Base-by-base conservation (phyloP, 2,329 filamentous ascomycete species). In the Colletotrichum coccodes region DNA sequence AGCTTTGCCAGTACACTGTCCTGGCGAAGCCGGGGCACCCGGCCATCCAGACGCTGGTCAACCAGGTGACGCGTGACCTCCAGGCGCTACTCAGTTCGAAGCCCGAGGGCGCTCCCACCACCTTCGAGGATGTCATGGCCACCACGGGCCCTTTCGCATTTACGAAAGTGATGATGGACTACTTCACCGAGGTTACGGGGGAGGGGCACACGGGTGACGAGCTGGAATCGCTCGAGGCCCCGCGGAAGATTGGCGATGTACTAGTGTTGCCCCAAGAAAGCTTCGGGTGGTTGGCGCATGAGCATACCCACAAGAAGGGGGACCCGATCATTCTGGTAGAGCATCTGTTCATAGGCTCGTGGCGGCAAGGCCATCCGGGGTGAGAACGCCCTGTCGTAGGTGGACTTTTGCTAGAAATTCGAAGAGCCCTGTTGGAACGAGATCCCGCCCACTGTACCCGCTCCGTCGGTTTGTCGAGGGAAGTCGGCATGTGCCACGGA, bases 1-100 rank as follows among this genome's bases (percentile, higher is more conserved):
- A 93, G 74, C 91, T 93, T 76, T 92, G 91, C 74, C 91, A 93
- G 74, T 93, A 92, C 88, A 92, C 90, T 1, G 91, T 93, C 50
- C 89, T 92, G 73, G 81, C 89, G n/a, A 93, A 93, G 76, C 90
- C 91, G 0, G 90, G 90, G 2, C 91, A 93, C 73, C 91, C 91
- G 1, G 85, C 92, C 21, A 83, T 93, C 12, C 83, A 88, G 59
- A 89, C 90, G 53, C 84, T 93, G 57, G 90, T 93, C 8, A 86
- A 89, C 6, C 87, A 86, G 68, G 90, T 93, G 71, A 90, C 89
- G 0, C 83, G 60, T 1, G 73, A 72, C 36, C 72, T 79, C 4
- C 59, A 73, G 26, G 59, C 59, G 4, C 70, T 77, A 2, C 36
- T 75, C 2, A 60, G 64, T 11, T 60, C 72, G 1, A 73, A 74